Evolutionary conservation across 164 flowering plant species (phyloP).

Genomic region (Dillenia suffruticosa): DNA sequence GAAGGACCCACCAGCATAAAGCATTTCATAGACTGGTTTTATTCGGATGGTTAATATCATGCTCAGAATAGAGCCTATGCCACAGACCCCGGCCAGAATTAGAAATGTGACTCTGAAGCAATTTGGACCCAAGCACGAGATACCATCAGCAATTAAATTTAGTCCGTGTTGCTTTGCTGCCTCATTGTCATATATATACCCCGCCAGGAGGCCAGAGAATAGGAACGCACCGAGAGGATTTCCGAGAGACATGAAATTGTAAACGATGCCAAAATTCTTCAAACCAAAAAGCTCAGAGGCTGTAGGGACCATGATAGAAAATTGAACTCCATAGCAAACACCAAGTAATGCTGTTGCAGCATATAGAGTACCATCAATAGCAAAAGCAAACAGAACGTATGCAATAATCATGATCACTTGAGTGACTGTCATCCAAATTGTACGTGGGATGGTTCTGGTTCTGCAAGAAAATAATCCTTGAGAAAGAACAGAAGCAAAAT

Average conservation of each 20-base stretch:
- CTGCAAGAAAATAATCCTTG: constrained; percentile 32
- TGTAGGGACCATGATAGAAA: constrained; percentile 80
- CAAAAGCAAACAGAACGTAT: constrained; percentile 72
- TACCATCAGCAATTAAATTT: constrained; percentile 20
- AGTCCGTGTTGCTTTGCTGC: constrained; percentile 49
- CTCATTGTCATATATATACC: constrained; percentile 66
- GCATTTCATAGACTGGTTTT: constrained; percentile 79
- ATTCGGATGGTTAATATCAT: constrained; percentile 51
- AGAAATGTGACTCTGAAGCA: constrained; percentile 74
- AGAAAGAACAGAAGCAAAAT: neutral
- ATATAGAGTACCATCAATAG: constrained; percentile 57
- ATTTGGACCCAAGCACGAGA: constrained; percentile 63
- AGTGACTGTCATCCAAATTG: constrained; percentile 68
- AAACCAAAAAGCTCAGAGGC: constrained; percentile 89
- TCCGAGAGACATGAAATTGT: constrained; percentile 63
- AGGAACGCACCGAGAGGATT: constrained; percentile 84
- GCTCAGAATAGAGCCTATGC: constrained; percentile 56
- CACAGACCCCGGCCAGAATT: constrained; percentile 63
- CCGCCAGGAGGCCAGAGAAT: constrained; percentile 77
- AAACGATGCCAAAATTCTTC: constrained; percentile 71
- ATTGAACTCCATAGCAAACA: constrained; percentile 82
- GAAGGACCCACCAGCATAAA: constrained; percentile 79
- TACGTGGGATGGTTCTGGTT: constrained; percentile 61
- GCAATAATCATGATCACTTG: constrained; percentile 61
- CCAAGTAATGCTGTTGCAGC: constrained; percentile 76